Evolutionary conservation across 805 yeast species (phyloP), one percentile per base, ranked within the genome.

Genomic region (Clavispora carvajalis): DNA sequence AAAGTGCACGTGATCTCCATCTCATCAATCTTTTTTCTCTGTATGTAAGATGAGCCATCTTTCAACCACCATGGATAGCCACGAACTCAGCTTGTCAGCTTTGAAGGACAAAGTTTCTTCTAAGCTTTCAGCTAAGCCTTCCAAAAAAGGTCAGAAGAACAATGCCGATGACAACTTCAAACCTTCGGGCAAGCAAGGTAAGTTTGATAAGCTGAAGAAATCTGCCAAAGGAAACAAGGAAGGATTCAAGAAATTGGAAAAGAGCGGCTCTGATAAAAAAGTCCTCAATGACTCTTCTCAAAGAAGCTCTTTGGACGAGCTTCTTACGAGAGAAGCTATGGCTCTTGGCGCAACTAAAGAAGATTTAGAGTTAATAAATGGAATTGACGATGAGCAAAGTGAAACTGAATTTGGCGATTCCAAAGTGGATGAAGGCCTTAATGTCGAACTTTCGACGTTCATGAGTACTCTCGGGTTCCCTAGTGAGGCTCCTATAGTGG

Each of bases 331-430:
- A 45, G 95, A 84, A 64, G 95, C 95, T 2, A 58, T 81, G 11
- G 81, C 80, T 17, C 64, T 90, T 22, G 96, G 97, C 24, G 98
- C 96, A 16, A 74, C 87, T 12, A 93, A 85, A 50, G 90, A 80
- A 17, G 97, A 89, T 59, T 57, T 90, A 34, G 73, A 76, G 33
- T 62, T 89, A 37, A 51, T 90, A 10, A 71, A 73, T 24, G 84
- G 73, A 12, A 51, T 83, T 3, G 63, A 67, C 10, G 80, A 72
- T 24, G 76, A 68, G 22, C 71, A 65, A 22, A 73, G 79, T 50
- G 81, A 76, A 45, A 71, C 69, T 42, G 80, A 74, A 45, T 72
- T 72, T 42, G 68, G 54, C n/a, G 62, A 64, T 29, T 67, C 65
- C 38, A 54, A 47, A 16, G 62, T 67, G 50, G 73, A 77, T 42